Evolutionary conservation across 202 grass and related monocot species (phyloP).

Genomic region (Zizania palustris): DNA sequence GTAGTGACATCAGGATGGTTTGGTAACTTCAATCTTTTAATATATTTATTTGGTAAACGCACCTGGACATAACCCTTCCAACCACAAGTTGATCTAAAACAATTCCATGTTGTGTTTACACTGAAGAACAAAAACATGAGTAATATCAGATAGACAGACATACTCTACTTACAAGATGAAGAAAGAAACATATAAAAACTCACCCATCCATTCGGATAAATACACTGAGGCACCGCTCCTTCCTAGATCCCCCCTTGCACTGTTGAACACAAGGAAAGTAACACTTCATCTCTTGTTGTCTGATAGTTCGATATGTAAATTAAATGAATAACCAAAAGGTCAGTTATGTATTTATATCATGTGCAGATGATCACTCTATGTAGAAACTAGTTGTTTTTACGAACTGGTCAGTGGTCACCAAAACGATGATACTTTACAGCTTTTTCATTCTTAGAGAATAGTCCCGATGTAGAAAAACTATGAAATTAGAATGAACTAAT

Average conservation of each 20-base stretch:
- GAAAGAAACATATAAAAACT: slow-evolving; percentile 35
- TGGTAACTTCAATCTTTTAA: slow-evolving; percentile 14
- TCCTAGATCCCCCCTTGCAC: slow-evolving; percentile 70
- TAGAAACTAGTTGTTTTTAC: background rate
- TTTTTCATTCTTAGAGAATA: background rate
- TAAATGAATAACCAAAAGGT: slow-evolving; percentile 28
- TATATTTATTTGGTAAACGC: slow-evolving; percentile 25
- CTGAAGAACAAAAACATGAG: slow-evolving; percentile 44
- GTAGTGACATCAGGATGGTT: slow-evolving; percentile 23
- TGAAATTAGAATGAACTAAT: background rate
- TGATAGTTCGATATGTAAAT: slow-evolving; percentile 26
- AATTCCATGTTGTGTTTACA: slow-evolving; percentile 58
- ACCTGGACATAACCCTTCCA: slow-evolving; percentile 61
- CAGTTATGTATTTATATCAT: background rate
- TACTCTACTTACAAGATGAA: slow-evolving; percentile 24
- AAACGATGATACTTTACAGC: background rate
- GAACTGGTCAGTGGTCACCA: background rate
- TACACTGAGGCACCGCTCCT: slow-evolving; percentile 59
- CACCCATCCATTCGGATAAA: slow-evolving; percentile 60
- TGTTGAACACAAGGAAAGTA: slow-evolving; percentile 46
- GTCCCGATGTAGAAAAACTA: background rate
- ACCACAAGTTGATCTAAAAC: slow-evolving; percentile 85
- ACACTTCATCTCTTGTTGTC: slow-evolving; percentile 13
- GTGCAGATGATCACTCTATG: background rate
- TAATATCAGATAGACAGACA: slow-evolving; percentile 30